These are phyloP conservation scores for Plasmopara muralis DNA, from an alignment of 352 stramenopile genomes.

Conservation along the genomic window DNA sequence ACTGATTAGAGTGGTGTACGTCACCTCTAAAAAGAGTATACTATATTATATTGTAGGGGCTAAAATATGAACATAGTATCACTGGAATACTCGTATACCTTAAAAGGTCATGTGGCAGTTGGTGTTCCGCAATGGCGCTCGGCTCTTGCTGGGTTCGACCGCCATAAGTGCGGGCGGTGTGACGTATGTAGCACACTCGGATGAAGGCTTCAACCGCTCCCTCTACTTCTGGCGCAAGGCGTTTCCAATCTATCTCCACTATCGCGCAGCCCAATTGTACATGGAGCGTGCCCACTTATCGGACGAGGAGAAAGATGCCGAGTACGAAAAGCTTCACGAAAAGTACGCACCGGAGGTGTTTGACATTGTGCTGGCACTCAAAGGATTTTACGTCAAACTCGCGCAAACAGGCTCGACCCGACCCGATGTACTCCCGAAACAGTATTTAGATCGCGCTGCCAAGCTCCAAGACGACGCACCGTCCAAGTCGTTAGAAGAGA, in stretches of 20 bases:
- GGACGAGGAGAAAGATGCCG: conserved; percentile 46
- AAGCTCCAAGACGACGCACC: conserved; percentile 78
- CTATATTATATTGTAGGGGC: background rate
- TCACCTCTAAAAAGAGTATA: background rate
- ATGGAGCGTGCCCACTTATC: conserved; percentile 49
- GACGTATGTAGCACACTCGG: conserved; percentile 50
- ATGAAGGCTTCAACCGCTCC: conserved; percentile 76
- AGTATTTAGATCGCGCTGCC: conserved; percentile 68
- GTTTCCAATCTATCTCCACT: conserved; percentile 84
- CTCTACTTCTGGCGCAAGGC: conserved; percentile 85
- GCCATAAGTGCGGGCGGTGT: conserved; percentile 38
- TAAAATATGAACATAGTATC: no score
- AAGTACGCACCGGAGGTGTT: conserved; percentile 70
- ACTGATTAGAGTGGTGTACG: background rate
- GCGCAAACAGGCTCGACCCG: conserved; percentile 76
- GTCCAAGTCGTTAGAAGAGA: conserved; percentile 64
- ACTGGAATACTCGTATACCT: no score
- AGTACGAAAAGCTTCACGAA: conserved; percentile 75
- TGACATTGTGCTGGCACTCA: conserved; percentile 76
- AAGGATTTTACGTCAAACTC: conserved; percentile 86
- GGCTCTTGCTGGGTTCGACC: conserved; percentile 50
- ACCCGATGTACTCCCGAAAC: conserved; percentile 72
- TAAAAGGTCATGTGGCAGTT: conserved; percentile 27
- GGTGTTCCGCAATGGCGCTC: conserved; percentile 49
- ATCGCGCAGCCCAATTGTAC: conserved; percentile 66